These are phyloP conservation scores for Grigorovia jiainica DNA, from an alignment of 805 yeast species.

Conservation along the genomic window DNA sequence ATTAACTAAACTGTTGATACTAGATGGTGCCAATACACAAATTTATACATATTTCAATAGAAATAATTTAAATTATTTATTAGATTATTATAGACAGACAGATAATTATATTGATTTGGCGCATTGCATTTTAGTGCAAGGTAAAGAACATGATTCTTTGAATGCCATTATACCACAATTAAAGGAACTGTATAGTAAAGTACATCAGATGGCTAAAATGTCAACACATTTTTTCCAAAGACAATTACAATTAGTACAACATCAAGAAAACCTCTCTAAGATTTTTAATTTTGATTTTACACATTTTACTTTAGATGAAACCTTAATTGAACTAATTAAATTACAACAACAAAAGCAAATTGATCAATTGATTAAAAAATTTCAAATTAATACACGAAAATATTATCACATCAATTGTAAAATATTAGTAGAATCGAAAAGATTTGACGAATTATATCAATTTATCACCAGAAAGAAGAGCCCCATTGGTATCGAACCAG, in stretches of 20 bases:
- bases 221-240: slow-evolving; percentile 24
- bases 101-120: slow-evolving; percentile 46
- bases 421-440: slow-evolving; percentile 36
- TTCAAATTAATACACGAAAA: slow-evolving; percentile 49
- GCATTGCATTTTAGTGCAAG: slow-evolving; percentile 30
- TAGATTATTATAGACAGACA: slow-evolving; percentile 54
- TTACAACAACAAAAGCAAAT: slow-evolving; percentile 44
- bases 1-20: slow-evolving; percentile 53
- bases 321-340: slow-evolving; percentile 37
- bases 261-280: slow-evolving; percentile 37
- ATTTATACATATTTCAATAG: slow-evolving; percentile 28
- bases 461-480: slow-evolving; percentile 46
- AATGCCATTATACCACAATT: slow-evolving; percentile 28
- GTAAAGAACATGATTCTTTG: slow-evolving; percentile 26
- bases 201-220: slow-evolving; percentile 19
- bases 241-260: slow-evolving; percentile 33
- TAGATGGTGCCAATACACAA: slow-evolving; percentile 30
- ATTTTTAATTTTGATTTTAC: slow-evolving; percentile 34
- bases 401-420: slow-evolving; percentile 46
- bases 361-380: slow-evolving; percentile 38
- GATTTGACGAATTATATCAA: slow-evolving; percentile 48
- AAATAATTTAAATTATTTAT: slow-evolving; percentile 32
- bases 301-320: slow-evolving; percentile 38
- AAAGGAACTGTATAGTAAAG: slow-evolving; percentile 21
- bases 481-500: slow-evolving; percentile 63